Evolutionary conservation across 106 monocot species (phyloP), one percentile per base, ranked within the genome.

Genomic region (Acanthochlamys bracteata): DNA sequence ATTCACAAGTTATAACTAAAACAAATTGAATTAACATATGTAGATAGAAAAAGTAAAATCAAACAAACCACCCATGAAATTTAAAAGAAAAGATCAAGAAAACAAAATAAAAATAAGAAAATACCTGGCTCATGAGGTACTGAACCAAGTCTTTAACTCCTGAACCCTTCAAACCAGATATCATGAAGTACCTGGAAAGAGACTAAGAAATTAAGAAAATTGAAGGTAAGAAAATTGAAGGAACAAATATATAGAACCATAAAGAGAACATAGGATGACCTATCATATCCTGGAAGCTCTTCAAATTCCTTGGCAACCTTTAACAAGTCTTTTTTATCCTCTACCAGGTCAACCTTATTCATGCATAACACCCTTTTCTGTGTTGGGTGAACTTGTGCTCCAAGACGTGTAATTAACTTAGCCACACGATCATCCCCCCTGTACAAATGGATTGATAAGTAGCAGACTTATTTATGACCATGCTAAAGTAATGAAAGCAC

Each of bases 231-330:
- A n/a, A n/a, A n/a, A n/a, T n/a, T n/a, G n/a, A n/a, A 66, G 7
- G 0, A 59, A 39, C 41, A 61, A 69, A 11, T 62, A 70, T 17
- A 42, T 61, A 14, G n/a, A n/a, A n/a, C 41, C 16, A n/a, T 11
- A 71, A 59, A 49, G 20, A 73, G n/a, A n/a, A 64, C 17, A 33
- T 25, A 47, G 7, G 68, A 52, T 47, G 16, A 89, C 89, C 86
- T 83, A 49, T 89, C 89, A 83, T 81, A 93, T 76, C 83, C 93
- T 22, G 86, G 86, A 71, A 89, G 89, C 79, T 86, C 85, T 68
- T 79, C 80, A 81, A 98, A 98, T 81, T 98, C 92, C 59, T 81
- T 80, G 33, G 85, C 80, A 66, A 92, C 98, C 74, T 98, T 92
- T 24, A 92, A 56, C 57, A 98, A 56, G 49, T 88, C 81, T 75